Evolutionary conservation across 2,329 filamentous ascomycete genomes (phyloP).

Genomic region (Cladosporium sp.): DNA sequence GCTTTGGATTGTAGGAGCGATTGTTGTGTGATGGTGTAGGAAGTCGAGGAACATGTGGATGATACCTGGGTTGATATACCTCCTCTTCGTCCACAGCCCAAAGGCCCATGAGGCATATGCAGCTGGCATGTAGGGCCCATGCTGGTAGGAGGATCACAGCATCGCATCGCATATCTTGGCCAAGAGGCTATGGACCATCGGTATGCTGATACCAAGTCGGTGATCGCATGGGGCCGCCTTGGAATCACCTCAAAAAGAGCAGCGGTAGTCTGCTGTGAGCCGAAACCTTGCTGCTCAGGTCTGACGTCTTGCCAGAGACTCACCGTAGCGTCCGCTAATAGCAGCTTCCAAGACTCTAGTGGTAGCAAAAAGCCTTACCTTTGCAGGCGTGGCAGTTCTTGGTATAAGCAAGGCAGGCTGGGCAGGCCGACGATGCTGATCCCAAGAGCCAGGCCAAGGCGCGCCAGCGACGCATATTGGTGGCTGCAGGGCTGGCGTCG

Average conservation of each 20-base stretch:
- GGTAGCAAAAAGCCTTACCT: conserved; percentile 17
- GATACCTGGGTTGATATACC: conserved; percentile 21
- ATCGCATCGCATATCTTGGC: conserved; percentile 17
- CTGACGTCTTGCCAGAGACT: conserved; percentile 18
- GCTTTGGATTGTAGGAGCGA: conserved; percentile 10
- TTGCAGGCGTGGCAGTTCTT: conserved; percentile 17
- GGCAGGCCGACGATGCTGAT: conserved; percentile 7
- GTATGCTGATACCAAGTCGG: conserved; percentile 22
- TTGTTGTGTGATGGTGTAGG: conserved; percentile 19
- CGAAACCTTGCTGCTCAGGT: conserved; percentile 5
- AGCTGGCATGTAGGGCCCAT: conserved; percentile 11
- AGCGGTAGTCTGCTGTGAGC: neutral
- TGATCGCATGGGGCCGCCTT: conserved; percentile 22
- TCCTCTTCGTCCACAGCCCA: conserved; percentile 6
- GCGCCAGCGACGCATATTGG: conserved; percentile 4
- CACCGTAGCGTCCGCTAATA: conserved; percentile 9
- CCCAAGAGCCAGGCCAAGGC: conserved; percentile 18
- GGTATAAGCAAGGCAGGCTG: conserved; percentile 16
- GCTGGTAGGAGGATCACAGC: conserved; percentile 11
- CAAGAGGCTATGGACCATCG: conserved; percentile 18
- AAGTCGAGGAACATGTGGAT: conserved; percentile 3
- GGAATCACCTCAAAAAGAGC: conserved; percentile 12
- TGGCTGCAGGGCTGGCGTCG: conserved; percentile 9
- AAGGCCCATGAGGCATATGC: conserved; percentile 11
- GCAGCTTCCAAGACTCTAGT: conserved; percentile 19